These are phyloP conservation scores for Hymenochaete sp. DNA, from an alignment of 1,284 basidiomycete genomes.

Conservation along the genomic window DNA sequence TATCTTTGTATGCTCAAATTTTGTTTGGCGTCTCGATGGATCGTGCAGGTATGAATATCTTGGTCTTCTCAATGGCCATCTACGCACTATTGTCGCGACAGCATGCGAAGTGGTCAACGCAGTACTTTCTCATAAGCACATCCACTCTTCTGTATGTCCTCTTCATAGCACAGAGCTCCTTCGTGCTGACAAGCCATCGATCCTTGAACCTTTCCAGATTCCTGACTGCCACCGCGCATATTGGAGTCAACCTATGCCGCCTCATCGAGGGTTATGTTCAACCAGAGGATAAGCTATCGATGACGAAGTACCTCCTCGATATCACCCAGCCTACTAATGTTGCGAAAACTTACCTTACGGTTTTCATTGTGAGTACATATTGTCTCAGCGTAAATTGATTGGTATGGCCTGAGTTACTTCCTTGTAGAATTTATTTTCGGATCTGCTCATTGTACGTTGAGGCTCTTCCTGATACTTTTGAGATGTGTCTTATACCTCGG, in stretches of 20 bases:
- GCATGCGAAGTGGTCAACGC: not conserved
- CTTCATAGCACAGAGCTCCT: not conserved
- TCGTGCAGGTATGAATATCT: conserved; percentile 1
- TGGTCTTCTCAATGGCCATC: not conserved
- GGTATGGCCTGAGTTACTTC: not conserved
- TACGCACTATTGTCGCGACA: not conserved
- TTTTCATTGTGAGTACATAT: not conserved
- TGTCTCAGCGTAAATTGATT: not conserved
- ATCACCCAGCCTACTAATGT: conserved; percentile 3
- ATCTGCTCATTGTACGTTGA: conserved; percentile 4
- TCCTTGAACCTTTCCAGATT: not conserved
- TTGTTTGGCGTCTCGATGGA: not conserved
- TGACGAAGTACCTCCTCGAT: conserved; percentile 3
- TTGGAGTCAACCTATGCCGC: conserved; percentile 1
- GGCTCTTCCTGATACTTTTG: too few relatives aligned
- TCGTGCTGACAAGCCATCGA: not conserved
- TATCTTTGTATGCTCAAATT: not conserved
- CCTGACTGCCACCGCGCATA: not conserved
- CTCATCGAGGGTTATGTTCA: conserved; percentile 4
- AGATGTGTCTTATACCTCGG: not conserved
- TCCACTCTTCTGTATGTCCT: not conserved
- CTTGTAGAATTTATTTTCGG: conserved; percentile 1
- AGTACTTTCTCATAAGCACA: not conserved
- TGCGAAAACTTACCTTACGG: not conserved
- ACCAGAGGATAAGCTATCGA: not conserved